These are phyloP conservation scores for Talaromyces borbonicus DNA, from an alignment of 495 filamentous ascomycete species.

Conservation along the genomic window DNA sequence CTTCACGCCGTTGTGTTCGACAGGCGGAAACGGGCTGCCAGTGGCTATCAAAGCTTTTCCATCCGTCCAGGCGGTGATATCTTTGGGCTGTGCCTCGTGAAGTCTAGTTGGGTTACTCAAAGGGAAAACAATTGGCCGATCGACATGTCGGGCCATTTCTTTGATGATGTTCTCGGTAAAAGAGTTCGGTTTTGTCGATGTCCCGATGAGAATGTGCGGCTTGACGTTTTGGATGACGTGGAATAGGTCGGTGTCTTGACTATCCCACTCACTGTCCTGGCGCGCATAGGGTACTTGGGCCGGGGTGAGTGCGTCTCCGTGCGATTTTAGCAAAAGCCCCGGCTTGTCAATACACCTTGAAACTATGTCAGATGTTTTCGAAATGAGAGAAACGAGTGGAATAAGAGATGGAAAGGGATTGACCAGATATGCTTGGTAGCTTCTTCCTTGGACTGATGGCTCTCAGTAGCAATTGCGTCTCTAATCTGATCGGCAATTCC, in stretches of 20 bases:
- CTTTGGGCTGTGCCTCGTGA: constrained; percentile 73
- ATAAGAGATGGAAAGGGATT: constrained; percentile 6
- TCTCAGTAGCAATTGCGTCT: constrained; percentile 65
- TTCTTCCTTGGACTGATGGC: constrained; percentile 58
- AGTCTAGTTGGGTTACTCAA: constrained; percentile 79
- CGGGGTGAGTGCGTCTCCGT: constrained; percentile 45
- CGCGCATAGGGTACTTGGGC: constrained; percentile 61
- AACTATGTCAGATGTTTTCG: neutral
- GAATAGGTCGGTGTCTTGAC: constrained; percentile 47
- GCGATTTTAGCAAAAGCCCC: constrained; percentile 61
- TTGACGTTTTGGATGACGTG: constrained; percentile 61
- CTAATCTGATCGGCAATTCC: constrained; percentile 78
- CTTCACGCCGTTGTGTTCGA: constrained; percentile 53
- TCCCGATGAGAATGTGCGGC: constrained; percentile 76
- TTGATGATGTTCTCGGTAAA: constrained; percentile 67
- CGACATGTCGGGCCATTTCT: constrained; percentile 71
- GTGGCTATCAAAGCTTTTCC: constrained; percentile 77
- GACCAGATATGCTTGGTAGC: constrained; percentile 76
- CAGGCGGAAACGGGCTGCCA: constrained; percentile 73
- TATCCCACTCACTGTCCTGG: constrained; percentile 53
- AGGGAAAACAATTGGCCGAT: constrained; percentile 72
- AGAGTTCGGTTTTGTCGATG: constrained; percentile 68
- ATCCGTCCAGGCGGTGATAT: constrained; percentile 68
- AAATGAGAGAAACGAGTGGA: neutral
- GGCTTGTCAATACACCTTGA: constrained; percentile 78